Percentiles rank a stretch among this genome's conserved stretches.
phyloP scores from a whole-genome alignment of 2,329 filamentous ascomycete genomes.

The Parastagonospora nodorum region DNA sequence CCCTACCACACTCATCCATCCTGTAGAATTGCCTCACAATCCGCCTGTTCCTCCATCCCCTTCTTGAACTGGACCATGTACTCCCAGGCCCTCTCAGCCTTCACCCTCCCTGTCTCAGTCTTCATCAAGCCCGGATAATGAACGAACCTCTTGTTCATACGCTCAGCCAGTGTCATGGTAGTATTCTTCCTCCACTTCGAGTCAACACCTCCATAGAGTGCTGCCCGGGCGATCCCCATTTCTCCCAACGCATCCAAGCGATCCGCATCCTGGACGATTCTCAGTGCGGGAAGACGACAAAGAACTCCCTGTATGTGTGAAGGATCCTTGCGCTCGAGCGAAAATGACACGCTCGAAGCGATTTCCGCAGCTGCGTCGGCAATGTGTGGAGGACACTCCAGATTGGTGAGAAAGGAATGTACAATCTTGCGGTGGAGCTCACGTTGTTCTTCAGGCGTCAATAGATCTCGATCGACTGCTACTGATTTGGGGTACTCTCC shows the following conservation, averaged over 20 bases:
- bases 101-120: background rate
- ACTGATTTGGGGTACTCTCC: too few species aligned
- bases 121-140: background rate
- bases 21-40: background rate
- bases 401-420: too few species aligned
- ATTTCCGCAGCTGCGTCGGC: too few species aligned
- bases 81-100: background rate
- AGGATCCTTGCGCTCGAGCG: background rate
- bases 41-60: background rate
- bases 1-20: too few species aligned
- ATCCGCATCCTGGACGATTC: constrained; percentile 87
- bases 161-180: background rate
- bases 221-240: constrained; percentile 68
- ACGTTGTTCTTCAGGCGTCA: too few species aligned
- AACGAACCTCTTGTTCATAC: background rate
- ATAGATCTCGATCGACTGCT: too few species aligned
- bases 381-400: too few species aligned
- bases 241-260: constrained; percentile 85
- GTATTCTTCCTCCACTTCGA: background rate
- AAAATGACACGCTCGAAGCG: background rate
- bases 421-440: too few species aligned
- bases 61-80: background rate
- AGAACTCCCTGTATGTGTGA: background rate
- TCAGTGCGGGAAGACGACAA: constrained; percentile 68
- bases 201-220: background rate